Percentiles rank a stretch among this genome's conserved stretches.
These are phyloP conservation scores for Pseudoturritis turrita DNA, from an alignment of 345 rosid species.

Conservation along the genomic window DNA sequence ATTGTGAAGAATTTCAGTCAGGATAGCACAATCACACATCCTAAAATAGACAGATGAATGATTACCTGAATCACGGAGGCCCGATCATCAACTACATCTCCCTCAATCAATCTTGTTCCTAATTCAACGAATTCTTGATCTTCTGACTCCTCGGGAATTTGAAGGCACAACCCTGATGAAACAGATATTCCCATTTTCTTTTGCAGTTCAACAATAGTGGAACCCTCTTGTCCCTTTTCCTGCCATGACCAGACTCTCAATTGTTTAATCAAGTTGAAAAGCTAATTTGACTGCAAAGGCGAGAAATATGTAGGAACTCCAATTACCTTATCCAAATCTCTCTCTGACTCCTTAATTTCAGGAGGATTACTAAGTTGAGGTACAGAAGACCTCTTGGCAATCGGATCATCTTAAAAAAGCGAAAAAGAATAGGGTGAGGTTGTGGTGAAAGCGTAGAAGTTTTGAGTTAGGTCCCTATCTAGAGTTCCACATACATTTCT, in stretches of 20 bases:
- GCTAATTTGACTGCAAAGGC: background rate
- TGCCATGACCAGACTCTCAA: slow-evolving; percentile 27
- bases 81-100: slow-evolving; percentile 41
- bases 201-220: slow-evolving; percentile 52
- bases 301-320: background rate
- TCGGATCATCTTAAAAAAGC: slow-evolving; percentile 62
- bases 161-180: slow-evolving; percentile 38
- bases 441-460: background rate
- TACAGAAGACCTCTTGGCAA: slow-evolving; percentile 48
- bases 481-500: background rate
- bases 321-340: slow-evolving; percentile 27
- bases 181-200: slow-evolving; percentile 57
- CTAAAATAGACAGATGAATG: background rate
- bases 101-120: slow-evolving; percentile 50
- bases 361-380: slow-evolving; percentile 39
- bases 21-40: slow-evolving; percentile 4
- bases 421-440: background rate
- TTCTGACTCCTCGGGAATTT: slow-evolving; percentile 59
- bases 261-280: slow-evolving; percentile 15
- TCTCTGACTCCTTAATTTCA: slow-evolving; percentile 35
- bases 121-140: slow-evolving; percentile 75
- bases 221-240: slow-evolving; percentile 54
- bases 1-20: slow-evolving; percentile 23
- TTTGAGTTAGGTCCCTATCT: background rate
- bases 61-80: slow-evolving; percentile 37